Conservation (phyloP, 805 yeast genomes). For the Wickerhamomyces sydowiorum region DNA sequence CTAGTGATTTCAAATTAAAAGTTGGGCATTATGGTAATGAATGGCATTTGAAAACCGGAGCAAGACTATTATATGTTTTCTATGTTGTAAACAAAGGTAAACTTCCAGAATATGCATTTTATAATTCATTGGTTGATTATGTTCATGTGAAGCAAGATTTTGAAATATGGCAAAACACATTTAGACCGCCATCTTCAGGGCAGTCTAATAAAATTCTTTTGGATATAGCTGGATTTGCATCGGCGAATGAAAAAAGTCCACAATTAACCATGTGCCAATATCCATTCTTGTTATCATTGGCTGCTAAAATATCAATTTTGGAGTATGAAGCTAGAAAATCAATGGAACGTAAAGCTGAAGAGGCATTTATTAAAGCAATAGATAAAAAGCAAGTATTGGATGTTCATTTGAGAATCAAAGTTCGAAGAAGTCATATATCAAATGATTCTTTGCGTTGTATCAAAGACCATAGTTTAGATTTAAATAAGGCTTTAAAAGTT, state of each 20-base stretch:
- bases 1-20: conserved; percentile 28
- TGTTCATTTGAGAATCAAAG: conserved; percentile 61
- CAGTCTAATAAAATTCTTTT: conserved; percentile 3
- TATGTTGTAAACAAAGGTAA: conserved; percentile 44
- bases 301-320: conserved; percentile 72
- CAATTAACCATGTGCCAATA: conserved; percentile 68
- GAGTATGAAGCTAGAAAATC: conserved; percentile 76
- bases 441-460: conserved; percentile 70
- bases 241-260: conserved; percentile 10
- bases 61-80: conserved; percentile 49
- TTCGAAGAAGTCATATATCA: conserved; percentile 62
- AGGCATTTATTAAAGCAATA: conserved; percentile 74
- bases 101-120: conserved; percentile 36
- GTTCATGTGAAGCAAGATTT: conserved; percentile 75
- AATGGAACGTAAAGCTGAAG: conserved; percentile 86
- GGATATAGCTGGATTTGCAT: conserved; percentile 11
- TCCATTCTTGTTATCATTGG: conserved; percentile 78
- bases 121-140: conserved; percentile 78
- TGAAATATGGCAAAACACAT: conserved; percentile 66
- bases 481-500: conserved; percentile 70
- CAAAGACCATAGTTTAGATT: conserved; percentile 47
- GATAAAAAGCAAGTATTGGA: conserved; percentile 57
- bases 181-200: conserved; percentile 10
- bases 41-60: conserved; percentile 76
- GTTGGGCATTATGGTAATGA: conserved; percentile 65